Base-by-base conservation (phyloP, 306 rosid genomes). In the Prunus armeniaca region DNA sequence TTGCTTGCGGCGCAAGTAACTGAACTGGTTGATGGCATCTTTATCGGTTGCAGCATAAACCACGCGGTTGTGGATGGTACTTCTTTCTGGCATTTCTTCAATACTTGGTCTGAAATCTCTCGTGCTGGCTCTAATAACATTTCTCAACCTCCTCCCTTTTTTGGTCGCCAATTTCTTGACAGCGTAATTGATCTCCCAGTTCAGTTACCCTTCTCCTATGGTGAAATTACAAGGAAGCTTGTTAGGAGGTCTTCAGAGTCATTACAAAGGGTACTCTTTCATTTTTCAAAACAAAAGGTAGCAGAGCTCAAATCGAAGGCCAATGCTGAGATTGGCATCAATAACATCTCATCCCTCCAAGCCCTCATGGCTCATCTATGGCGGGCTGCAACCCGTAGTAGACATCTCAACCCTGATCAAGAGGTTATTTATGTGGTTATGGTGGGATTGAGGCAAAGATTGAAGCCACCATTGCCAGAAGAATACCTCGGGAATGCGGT, bases 1-100 rank as follows among this genome's bases (percentile, higher is more conserved):
- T 38, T 82, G 67, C 63, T 86, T 19, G 84, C 79, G 1, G 67
- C 80, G 2, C 87, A 86, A 56, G 85, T 86, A 2, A 82, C 85
- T 1, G 81, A 82, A 81, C 28, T 85, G 3, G 24, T 68, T 28
- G 88, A 85, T 51, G 84, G 82, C 18, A 6, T 85, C 46, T 85
- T 85, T 76, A 76, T 85, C 2, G 82, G 69, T 4, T 30, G 69
- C 64, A 0, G 80, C 4, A 43, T 76, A 0, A 79, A 82, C 58
- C 58, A 52, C 12, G 1, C 4, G 6, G 24, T 18, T 19, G 24
- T 8, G 2, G 58, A 52, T 19, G 58, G 58, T 3, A 5, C 58
- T 4, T 18, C 22, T 8, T 52, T 15, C 22, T 52, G 58, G 58
- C 58, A 8, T 17, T 52, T 52, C 22, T 52, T 52, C 58, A 52